phyloP scores from a whole-genome alignment of 306 rosid species.

The Luffa aegyptiaca region DNA sequence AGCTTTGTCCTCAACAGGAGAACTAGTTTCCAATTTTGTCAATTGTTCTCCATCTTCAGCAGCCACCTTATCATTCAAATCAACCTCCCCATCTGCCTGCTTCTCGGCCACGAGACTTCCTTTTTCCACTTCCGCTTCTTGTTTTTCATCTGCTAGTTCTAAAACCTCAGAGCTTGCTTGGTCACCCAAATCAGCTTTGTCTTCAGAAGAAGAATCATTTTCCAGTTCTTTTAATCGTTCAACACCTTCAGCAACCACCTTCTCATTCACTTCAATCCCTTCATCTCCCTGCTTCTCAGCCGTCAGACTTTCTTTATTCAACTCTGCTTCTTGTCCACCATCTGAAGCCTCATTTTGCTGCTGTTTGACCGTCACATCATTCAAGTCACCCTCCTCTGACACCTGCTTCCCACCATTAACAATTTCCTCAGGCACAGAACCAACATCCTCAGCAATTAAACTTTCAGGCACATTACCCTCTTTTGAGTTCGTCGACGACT shows the following conservation, averaged over 20 bases:
- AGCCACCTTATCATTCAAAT: conserved; percentile 18
- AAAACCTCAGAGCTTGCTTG: conserved; percentile 14
- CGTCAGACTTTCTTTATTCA: not conserved
- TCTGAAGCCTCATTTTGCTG: not conserved
- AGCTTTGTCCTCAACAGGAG: not conserved
- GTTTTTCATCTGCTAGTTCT: conserved; percentile 12
- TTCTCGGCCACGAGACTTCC: conserved; percentile 11
- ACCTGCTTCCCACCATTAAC: conserved; percentile 11
- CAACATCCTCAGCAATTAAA: conserved; percentile 13
- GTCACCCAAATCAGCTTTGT: not conserved
- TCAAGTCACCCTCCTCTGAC: conserved; percentile 9
- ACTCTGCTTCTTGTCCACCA: not conserved
- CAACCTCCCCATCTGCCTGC: conserved; percentile 1
- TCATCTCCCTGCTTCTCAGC: conserved; percentile 14
- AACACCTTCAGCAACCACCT: conserved; percentile 11
- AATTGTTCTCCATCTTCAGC: conserved; percentile 1
- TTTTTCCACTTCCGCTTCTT: not conserved
- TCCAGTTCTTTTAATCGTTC: not conserved
- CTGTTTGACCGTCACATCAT: conserved; percentile 2
- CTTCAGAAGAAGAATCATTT: not conserved
- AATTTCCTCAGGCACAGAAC: conserved; percentile 9
- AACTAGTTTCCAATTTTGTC: not conserved
- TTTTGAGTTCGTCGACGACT: conserved; percentile 9
- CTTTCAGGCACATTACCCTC: conserved; percentile 13
- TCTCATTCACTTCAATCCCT: conserved; percentile 15